Base-by-base conservation (phyloP, 2,329 filamentous ascomycete species). In the Dothidotthia symphoricarpi region DNA sequence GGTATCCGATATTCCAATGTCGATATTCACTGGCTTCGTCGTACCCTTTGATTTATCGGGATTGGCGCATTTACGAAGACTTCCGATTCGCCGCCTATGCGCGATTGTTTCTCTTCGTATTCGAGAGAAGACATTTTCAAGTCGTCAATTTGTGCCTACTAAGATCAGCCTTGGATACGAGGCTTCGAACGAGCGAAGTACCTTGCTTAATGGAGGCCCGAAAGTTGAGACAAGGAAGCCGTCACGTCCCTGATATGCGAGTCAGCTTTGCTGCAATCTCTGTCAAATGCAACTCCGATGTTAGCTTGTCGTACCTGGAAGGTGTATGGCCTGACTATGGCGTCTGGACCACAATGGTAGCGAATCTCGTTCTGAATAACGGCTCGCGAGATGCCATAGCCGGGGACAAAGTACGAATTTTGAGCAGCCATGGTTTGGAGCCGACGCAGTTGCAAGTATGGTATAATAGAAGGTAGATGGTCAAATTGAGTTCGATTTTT, bases 301-400 rank as follows among this genome's bases (percentile, higher is more conserved):
- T 15, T 22, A 11, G 24, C 51, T 4, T 14, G 17, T 17, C 35
- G 29, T 61, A 69, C 67, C 51, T 69, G 66, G 35, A 67, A 66
- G n/a, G 63, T 68, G 39, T 67, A 70, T 24, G 66, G 68, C 31
- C 68, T 55, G 8, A 69, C 67, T 26, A 69, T 69, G 8, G 68
- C 64, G 47, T 69, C 66, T 16, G 68, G 66, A 6, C 68, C 68
- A 39, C 66, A 70, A 42, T 68, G 64, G 33, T 69, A 69, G 22
- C 66, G 64, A 26, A 70, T 70, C 35, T 70, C 65, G 35, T 63
- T 66, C 39, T 70, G 68, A 27, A 70, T 70, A 16, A 70, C 67
- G n/a, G 64, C 56, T 47, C 68, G 59, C 15, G 67, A 69, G 43
- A 70, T 69, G 30, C 67, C 68, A 41, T 59, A 69, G 22, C 68